These are phyloP conservation scores for Xylaria palmicola DNA, from an alignment of 495 filamentous ascomycete genomes.

Conservation along the genomic window DNA sequence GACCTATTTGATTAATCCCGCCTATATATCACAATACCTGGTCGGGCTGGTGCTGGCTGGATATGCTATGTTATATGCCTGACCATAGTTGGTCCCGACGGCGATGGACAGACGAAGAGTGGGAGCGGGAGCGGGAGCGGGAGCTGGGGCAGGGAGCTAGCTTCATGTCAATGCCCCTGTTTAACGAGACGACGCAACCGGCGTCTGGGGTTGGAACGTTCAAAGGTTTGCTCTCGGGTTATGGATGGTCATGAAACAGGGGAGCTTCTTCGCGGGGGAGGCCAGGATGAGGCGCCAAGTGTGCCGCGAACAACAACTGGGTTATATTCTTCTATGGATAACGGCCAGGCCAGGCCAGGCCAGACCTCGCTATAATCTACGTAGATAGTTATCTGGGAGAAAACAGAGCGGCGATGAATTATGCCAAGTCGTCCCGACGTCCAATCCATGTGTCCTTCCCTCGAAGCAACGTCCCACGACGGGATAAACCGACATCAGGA, in stretches of 20 bases:
- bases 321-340: not conserved
- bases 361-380: too few relatives aligned
- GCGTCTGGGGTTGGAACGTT: not conserved
- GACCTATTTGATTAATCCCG: conserved; percentile 51
- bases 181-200: not conserved
- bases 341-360: too few relatives aligned
- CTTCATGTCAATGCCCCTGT: not conserved
- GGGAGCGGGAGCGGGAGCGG: not conserved
- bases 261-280: not conserved
- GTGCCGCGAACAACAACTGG: not conserved
- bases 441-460: too few relatives aligned
- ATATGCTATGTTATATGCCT: not conserved
- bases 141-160: not conserved
- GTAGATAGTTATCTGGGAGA: too few relatives aligned
- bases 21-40: not conserved
- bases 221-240: not conserved
- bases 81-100: not conserved
- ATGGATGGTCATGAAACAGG: not conserved
- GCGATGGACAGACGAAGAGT: too few relatives aligned
- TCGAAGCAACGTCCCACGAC: too few relatives aligned
- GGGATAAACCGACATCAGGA: too few relatives aligned
- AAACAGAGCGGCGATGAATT: too few relatives aligned
- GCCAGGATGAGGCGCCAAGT: not conserved
- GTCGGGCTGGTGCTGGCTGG: not conserved
- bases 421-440: too few relatives aligned